phyloP scores from a whole-genome alignment of 768 basidiomycete genomes.

The Clathrus columnatus region DNA sequence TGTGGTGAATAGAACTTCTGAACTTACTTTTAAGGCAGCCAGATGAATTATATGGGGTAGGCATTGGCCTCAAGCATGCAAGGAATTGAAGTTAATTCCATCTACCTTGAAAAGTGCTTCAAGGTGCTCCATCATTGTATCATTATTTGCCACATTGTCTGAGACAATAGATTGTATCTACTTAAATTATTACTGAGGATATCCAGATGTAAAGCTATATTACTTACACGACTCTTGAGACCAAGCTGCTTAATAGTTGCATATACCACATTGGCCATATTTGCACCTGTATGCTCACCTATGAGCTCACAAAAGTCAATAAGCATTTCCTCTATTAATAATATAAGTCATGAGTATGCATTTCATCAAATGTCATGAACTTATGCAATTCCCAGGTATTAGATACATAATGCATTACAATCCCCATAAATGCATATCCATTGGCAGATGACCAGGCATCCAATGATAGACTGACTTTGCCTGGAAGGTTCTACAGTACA shows the following conservation, averaged over 20 bases:
- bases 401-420: constrained; percentile 8
- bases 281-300: constrained; percentile 27
- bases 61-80: constrained; percentile 17
- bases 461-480: constrained; percentile 9
- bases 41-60: constrained; percentile 23
- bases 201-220: background rate
- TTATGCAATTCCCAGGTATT: constrained; percentile 3
- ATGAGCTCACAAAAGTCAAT: constrained; percentile 30
- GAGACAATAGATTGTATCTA: constrained; percentile 16
- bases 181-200: background rate
- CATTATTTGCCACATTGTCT: constrained; percentile 20
- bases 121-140: constrained; percentile 15
- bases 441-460: constrained; percentile 12
- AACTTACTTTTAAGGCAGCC: constrained; percentile 19
- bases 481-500: background rate
- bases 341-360: background rate
- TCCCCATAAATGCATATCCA: constrained; percentile 9
- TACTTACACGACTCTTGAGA: constrained; percentile 17
- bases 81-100: constrained; percentile 14
- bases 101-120: background rate
- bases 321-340: constrained; percentile 25
- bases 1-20: background rate
- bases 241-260: constrained; percentile 21
- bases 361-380: background rate
- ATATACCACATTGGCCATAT: constrained; percentile 29